phyloP scores from a whole-genome alignment of 495 filamentous ascomycete species.

The Hypoxylon rickii region DNA sequence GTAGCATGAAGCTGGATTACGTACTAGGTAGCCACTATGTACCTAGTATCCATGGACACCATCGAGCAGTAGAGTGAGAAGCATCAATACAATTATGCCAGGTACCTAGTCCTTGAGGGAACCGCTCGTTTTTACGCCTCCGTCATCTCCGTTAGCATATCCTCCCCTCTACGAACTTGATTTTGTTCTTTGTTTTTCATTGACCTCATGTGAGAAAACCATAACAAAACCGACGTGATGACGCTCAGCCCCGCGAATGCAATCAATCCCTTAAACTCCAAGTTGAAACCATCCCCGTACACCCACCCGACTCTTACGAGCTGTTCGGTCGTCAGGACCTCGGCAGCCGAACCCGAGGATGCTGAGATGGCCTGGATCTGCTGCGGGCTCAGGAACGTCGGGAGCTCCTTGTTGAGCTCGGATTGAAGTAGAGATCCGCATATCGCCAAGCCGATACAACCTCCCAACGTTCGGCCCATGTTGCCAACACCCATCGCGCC shows the following conservation, averaged over 20 bases:
- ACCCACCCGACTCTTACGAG: constrained; percentile 3
- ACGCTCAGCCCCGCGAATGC: constrained; percentile 12
- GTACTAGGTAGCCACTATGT: no score
- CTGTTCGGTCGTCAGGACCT: constrained; percentile 4
- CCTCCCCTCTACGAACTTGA: neutral
- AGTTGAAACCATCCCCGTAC: constrained; percentile 16
- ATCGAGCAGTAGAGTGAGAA: no score
- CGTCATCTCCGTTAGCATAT: constrained; percentile 1
- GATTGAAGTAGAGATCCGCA: constrained; percentile 12
- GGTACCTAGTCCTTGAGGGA: neutral
- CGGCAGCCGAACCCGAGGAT: constrained; percentile 10
- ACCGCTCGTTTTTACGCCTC: neutral
- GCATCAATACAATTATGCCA: no score
- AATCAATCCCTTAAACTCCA: constrained; percentile 15
- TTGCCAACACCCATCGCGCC: constrained; percentile 21
- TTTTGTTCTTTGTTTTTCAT: constrained; percentile 8
- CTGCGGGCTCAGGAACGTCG: constrained; percentile 9
- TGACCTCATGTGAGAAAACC: constrained; percentile 15
- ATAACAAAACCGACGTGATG: constrained; percentile 5
- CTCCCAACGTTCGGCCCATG: constrained; percentile 17
- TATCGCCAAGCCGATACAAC: constrained; percentile 16
- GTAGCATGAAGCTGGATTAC: no score
- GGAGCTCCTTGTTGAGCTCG: constrained; percentile 15
- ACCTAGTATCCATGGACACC: no score
- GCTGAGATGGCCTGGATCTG: constrained; percentile 16